These are phyloP conservation scores for Pseudogymnoascus sp. DNA, from an alignment of 2,329 filamentous ascomycete species.

Conservation along the genomic window DNA sequence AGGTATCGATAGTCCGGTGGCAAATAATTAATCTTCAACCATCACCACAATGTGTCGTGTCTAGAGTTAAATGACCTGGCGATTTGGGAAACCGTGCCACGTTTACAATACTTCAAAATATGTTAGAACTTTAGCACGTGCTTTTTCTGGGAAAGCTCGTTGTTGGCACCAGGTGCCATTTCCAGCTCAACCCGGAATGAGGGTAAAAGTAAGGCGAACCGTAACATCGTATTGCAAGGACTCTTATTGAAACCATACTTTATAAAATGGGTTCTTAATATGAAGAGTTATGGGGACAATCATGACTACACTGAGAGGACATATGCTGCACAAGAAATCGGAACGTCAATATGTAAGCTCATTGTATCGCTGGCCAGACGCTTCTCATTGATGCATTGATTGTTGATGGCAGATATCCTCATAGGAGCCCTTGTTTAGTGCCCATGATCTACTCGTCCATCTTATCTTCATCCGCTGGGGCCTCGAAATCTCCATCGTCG, in stretches of 20 bases:
- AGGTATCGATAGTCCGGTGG: neutral
- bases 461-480: conserved; percentile 55
- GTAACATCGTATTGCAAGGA: neutral
- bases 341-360: neutral
- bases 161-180: neutral
- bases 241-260: neutral
- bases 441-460: conserved; percentile 50
- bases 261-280: neutral
- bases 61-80: neutral
- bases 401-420: neutral
- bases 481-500: conserved; percentile 62
- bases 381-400: conserved; percentile 4
- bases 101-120: conserved; percentile 1
- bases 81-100: conserved; percentile 6
- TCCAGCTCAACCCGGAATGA: neutral
- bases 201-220: neutral
- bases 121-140: conserved; percentile 5
- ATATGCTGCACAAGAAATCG: neutral
- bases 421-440: neutral
- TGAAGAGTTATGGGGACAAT: neutral
- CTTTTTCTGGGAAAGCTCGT: neutral
- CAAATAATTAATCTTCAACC: neutral
- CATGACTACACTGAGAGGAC: neutral
- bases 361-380: conserved; percentile 5
- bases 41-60: neutral